phyloP scores from a whole-genome alignment of 2,329 filamentous ascomycete genomes.

The Truncatella angustata region DNA sequence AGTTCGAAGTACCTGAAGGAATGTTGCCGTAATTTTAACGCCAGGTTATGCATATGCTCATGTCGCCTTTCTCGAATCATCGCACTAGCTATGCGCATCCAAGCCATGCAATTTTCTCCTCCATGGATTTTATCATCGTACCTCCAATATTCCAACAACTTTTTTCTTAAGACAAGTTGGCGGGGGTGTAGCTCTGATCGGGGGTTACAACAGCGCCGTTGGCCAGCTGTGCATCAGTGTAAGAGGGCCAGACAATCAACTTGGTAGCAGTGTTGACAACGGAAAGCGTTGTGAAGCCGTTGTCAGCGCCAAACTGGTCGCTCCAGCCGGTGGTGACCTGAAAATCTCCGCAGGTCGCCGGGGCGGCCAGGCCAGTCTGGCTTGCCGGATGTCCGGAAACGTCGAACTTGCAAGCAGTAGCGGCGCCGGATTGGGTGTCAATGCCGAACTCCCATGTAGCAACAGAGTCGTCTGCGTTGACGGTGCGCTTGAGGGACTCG shows the following conservation, averaged over 20 bases:
- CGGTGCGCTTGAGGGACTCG: slow-evolving; percentile 33
- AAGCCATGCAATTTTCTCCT: too few species aligned
- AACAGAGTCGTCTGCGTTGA: slow-evolving; percentile 32
- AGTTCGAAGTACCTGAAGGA: too few species aligned
- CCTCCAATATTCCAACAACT: too few species aligned
- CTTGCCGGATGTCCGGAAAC: slow-evolving; percentile 29
- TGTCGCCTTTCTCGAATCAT: too few species aligned
- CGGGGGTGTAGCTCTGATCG: slow-evolving; percentile 13
- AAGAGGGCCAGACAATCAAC: slow-evolving; percentile 51
- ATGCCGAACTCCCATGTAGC: slow-evolving; percentile 42
- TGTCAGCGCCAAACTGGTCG: slow-evolving; percentile 50
- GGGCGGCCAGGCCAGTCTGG: slow-evolving; percentile 36
- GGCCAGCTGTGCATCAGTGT: slow-evolving; percentile 44
- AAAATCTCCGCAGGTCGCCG: slow-evolving; percentile 43
- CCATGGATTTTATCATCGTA: too few species aligned
- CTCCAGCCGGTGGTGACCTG: slow-evolving; percentile 55
- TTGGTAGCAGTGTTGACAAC: slow-evolving; percentile 43
- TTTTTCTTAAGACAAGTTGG: slow-evolving; percentile 5
- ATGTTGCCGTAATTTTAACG: too few species aligned
- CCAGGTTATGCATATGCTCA: too few species aligned
- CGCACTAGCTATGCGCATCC: too few species aligned
- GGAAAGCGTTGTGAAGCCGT: slow-evolving; percentile 54
- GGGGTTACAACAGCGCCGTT: slow-evolving; percentile 8
- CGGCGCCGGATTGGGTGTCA: slow-evolving; percentile 27
- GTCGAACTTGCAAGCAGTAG: slow-evolving; percentile 36